Base-by-base conservation (phyloP, 83 land plant genomes). In the Picea abies region DNA sequence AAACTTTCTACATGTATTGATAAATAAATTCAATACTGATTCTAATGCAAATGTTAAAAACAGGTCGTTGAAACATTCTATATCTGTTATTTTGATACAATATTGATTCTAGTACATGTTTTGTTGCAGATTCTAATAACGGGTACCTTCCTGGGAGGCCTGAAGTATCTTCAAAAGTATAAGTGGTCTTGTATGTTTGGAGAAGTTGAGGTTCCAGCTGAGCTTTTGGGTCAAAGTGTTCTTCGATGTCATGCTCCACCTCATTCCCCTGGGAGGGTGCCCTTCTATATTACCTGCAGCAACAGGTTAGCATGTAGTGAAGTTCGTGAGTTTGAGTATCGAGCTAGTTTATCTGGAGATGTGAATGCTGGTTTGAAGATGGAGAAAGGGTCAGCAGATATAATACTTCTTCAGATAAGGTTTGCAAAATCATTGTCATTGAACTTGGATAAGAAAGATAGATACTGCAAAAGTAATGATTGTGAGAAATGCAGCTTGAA, bases 141-240 rank as follows among this genome's bases (percentile, higher is more conserved):
- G 16, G 98, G 96, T 23, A 89, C 49, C 69, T 91, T 95, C 86
- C 83, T 93, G 80, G 84, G 75, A 79, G 79, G 58, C 61, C 78
- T 66, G n/a, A 60, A 85, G 9, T 88, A 85, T 7, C 23, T 78
- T 16, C 77, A 82, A 75, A 87, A 85, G 12, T 82, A 25, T 67
- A 84, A 83, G 25, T 93, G 94, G 94, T 92, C 93, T 78, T 95
- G 98, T 67, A 95, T 92, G 98, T 95, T 95, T 91, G 98, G 98
- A 22, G 98, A 95, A 82, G 75, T 95, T 20, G 98, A 93, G 85
- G 98, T 95, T 80, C 96, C 96, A 12, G 96, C 92, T 11, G 93
- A 93, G 71, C 72, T 93, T 81, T 5, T 95, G 44, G 84, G 78
- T 19, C 83, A 85, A 81, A 92, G 93, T 65, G 87, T 88, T 72